Percentiles rank a stretch among this genome's conserved stretches.
phyloP scores from a whole-genome alignment of 2,329 filamentous ascomycete species.

The Orbilia blumenaviensis region DNA sequence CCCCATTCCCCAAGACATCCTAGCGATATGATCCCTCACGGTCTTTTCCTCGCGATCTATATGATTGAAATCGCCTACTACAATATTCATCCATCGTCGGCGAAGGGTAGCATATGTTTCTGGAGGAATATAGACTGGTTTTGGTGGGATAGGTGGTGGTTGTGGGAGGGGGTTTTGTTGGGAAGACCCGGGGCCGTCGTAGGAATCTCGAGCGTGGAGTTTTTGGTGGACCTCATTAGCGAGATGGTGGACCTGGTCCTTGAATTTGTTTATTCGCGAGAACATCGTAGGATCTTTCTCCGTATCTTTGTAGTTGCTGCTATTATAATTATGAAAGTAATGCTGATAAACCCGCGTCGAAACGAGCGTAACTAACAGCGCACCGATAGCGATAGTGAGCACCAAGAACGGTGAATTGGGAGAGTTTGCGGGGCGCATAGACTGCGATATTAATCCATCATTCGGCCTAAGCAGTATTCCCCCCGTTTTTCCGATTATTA shows the following conservation, averaged over 20 bases:
- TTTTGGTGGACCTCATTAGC: not conserved
- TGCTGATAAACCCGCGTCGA: too few species aligned
- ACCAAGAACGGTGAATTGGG: too few species aligned
- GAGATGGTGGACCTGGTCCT: slow-evolving; percentile 6
- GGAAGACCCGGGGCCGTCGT: not conserved
- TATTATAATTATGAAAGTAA: not conserved
- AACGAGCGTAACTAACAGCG: too few species aligned
- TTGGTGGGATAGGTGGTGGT: slow-evolving; percentile 10
- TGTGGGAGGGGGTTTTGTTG: not conserved
- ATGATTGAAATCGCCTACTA: slow-evolving; percentile 23
- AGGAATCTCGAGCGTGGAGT: not conserved
- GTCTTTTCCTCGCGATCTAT: not conserved
- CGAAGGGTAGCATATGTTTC: slow-evolving; percentile 26
- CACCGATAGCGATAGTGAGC: too few species aligned
- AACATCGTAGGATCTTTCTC: not conserved
- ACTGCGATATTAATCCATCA: too few species aligned
- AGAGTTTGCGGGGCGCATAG: too few species aligned
- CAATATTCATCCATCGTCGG: slow-evolving; percentile 17
- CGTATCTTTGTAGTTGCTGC: not conserved
- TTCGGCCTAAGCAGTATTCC: too few species aligned
- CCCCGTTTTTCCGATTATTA: too few species aligned
- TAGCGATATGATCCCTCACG: not conserved
- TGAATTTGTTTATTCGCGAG: not conserved
- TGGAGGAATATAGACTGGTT: not conserved
- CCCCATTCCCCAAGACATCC: not conserved